phyloP scores from a whole-genome alignment of 1,139 yeast genomes.

The Petasospora fabianii region DNA sequence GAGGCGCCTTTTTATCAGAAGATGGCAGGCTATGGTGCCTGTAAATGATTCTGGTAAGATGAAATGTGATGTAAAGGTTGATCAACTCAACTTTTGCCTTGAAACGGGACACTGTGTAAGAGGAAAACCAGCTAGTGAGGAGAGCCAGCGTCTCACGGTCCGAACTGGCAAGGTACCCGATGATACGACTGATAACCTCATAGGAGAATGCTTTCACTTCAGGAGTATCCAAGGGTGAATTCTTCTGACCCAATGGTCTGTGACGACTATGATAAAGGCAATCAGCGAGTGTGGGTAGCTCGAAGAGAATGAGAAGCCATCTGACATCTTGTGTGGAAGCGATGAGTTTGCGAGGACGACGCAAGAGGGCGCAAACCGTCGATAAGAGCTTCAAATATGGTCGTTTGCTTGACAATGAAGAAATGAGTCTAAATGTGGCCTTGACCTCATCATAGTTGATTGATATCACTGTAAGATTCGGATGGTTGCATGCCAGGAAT shows the following conservation, averaged over 20 bases:
- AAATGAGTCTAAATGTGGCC: slow-evolving; percentile 40
- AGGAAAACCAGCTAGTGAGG: slow-evolving; percentile 57
- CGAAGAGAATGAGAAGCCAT: slow-evolving; percentile 61
- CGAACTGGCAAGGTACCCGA: slow-evolving; percentile 61
- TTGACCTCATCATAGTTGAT: slow-evolving; percentile 42
- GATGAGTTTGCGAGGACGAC: slow-evolving; percentile 38
- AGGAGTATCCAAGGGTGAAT: slow-evolving; percentile 35
- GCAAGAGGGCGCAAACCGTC: slow-evolving; percentile 46
- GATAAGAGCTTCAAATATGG: slow-evolving; percentile 53
- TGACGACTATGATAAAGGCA: slow-evolving; percentile 37
- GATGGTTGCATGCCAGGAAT: slow-evolving; percentile 37
- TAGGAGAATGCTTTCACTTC: slow-evolving; percentile 55
- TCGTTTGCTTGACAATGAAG: slow-evolving; percentile 46
- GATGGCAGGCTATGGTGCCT: slow-evolving; percentile 10
- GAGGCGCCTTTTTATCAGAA: not conserved
- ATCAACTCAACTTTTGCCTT: slow-evolving; percentile 47
- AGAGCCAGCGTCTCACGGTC: slow-evolving; percentile 41
- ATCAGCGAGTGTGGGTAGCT: slow-evolving; percentile 53
- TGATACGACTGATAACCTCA: slow-evolving; percentile 60
- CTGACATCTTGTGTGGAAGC: slow-evolving; percentile 37
- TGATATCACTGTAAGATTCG: slow-evolving; percentile 8
- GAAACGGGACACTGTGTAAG: slow-evolving; percentile 40
- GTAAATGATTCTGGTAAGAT: slow-evolving; percentile 40
- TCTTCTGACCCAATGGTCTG: slow-evolving; percentile 2
- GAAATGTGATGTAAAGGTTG: slow-evolving; percentile 65